Percentiles rank a stretch among this genome's conserved stretches.
These are phyloP conservation scores for Radiomyces spectabilis DNA, from an alignment of 192 early-diverging fungal genomes.

Conservation along the genomic window DNA sequence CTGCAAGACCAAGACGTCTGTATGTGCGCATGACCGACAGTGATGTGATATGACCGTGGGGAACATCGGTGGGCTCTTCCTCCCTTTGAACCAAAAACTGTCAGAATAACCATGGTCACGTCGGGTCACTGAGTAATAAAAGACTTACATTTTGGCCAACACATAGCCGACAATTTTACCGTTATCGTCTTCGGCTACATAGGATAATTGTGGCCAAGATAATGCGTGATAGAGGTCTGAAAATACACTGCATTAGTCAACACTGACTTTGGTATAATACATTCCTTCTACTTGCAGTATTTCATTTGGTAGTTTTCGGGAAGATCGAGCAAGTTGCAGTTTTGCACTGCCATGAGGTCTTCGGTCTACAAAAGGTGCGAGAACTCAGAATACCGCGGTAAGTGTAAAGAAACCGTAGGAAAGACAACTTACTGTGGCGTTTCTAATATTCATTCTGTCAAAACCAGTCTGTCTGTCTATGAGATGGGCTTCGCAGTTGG, in stretches of 20 bases:
- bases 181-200: slow-evolving; percentile 88
- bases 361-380: slow-evolving; percentile 45
- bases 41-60: slow-evolving; percentile 95
- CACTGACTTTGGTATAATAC: neutral
- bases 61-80: slow-evolving; percentile 62
- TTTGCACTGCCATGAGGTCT: slow-evolving; percentile 90
- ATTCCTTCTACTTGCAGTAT: slow-evolving; percentile 79
- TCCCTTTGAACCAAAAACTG: slow-evolving; percentile 54
- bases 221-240: slow-evolving; percentile 72
- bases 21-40: slow-evolving; percentile 96
- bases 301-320: slow-evolving; percentile 99
- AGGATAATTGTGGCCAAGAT: slow-evolving; percentile 89
- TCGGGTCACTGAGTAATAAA: neutral
- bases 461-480: too few species aligned
- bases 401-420: neutral
- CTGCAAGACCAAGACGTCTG: slow-evolving; percentile 91
- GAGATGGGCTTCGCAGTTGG: too few species aligned
- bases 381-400: neutral
- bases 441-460: slow-evolving; percentile 71
- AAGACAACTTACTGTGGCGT: slow-evolving; percentile 50
- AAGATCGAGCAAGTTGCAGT: slow-evolving; percentile 94
- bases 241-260: neutral
- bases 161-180: slow-evolving; percentile 96
- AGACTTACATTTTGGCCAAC: slow-evolving; percentile 85
- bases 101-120: neutral